A percentile compares a stretch with the other conserved stretches of the same genome.
phyloP scores from a whole-genome alignment of 345 rosid genomes.

The Boechera stricta region DNA sequence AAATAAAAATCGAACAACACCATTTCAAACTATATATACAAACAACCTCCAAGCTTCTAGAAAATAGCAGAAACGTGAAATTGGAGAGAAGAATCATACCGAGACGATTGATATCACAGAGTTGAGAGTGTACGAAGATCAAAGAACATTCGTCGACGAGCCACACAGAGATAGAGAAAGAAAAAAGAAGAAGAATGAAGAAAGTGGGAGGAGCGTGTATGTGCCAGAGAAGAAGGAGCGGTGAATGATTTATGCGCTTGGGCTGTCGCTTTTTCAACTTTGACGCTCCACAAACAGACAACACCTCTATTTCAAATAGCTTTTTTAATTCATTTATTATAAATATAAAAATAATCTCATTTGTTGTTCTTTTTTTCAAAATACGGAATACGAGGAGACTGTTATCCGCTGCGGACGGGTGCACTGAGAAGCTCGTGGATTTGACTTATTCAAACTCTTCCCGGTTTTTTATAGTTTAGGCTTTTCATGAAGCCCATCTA shows the following conservation, averaged over 20 bases:
- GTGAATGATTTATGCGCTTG: conserved; percentile 32
- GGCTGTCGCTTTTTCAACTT: conserved; percentile 45
- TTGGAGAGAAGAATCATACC: conserved; percentile 14
- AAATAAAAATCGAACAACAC: background rate
- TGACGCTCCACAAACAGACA: conserved; percentile 47
- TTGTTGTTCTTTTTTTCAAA: background rate
- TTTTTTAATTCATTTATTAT: background rate
- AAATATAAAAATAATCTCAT: background rate
- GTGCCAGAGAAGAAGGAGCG: conserved; percentile 47
- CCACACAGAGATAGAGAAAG: conserved; percentile 13
- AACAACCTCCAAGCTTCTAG: background rate
- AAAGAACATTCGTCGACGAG: background rate
- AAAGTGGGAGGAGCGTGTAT: conserved; percentile 51
- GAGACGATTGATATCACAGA: conserved; percentile 7
- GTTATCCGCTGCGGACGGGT: background rate
- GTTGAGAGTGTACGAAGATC: conserved; percentile 17
- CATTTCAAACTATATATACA: too few species aligned
- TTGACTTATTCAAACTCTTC: conserved; percentile 34
- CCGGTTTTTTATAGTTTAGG: conserved; percentile 10
- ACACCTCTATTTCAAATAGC: conserved; percentile 26
- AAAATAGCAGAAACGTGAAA: background rate
- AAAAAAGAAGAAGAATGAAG: conserved; percentile 27
- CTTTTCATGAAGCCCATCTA: conserved; percentile 17
- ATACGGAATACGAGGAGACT: conserved; percentile 43
- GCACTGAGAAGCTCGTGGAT: background rate